These are phyloP conservation scores for grape (Vitis vinifera) DNA, from an alignment of 164 flowering plant genomes.

Conservation along the genomic window ASM3070453v1 NC_081808.1:1112501-1113000, in stretches of 20 bases:
- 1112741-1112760: no score
- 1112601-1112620: slow-evolving; percentile 81
- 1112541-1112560: slow-evolving; percentile 78
- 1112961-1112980: neutral
- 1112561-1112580: slow-evolving; percentile 74
- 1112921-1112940: slow-evolving; percentile 83
- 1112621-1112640: slow-evolving; percentile 71
- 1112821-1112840: slow-evolving; percentile 95
- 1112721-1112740: no score
- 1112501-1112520: slow-evolving; percentile 87
- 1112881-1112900: slow-evolving; percentile 83
- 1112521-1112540: slow-evolving; percentile 78
- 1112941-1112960: slow-evolving; percentile 8
- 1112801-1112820: slow-evolving; percentile 95
- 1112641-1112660: slow-evolving; percentile 98
- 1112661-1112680: slow-evolving; percentile 96
- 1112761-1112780: neutral
- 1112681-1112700: slow-evolving; percentile 26
- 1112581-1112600: slow-evolving; percentile 83
- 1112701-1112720: no score
- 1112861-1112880: slow-evolving; percentile 59
- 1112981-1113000: neutral
- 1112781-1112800: slow-evolving; percentile 59
- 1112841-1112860: slow-evolving; percentile 85
- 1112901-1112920: slow-evolving; percentile 97